A percentile compares a stretch with the other conserved stretches of the same genome.
phyloP scores from a whole-genome alignment of 1,284 basidiomycete genomes.

The Papiliotrema nemorosa region DNA sequence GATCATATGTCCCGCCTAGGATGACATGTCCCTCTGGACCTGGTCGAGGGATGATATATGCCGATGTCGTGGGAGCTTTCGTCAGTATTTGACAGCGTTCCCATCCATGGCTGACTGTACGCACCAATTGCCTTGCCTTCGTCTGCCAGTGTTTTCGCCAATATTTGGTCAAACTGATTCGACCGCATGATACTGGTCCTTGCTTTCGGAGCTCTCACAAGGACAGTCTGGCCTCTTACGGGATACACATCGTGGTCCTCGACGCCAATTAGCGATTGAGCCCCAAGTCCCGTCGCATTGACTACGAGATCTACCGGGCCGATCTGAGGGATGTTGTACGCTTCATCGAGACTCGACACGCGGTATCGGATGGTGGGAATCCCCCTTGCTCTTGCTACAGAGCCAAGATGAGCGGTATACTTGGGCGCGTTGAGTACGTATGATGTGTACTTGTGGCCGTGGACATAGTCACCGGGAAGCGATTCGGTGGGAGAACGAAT shows the following conservation, averaged over 20 bases:
- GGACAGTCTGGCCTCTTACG: constrained; percentile 46
- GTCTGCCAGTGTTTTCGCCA: constrained; percentile 5
- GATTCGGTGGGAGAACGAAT: constrained; percentile 9
- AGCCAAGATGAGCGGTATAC: constrained; percentile 42
- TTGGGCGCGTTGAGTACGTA: constrained; percentile 47
- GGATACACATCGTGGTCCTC: constrained; percentile 43
- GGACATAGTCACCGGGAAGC: constrained; percentile 18
- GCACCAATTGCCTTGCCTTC: constrained; percentile 2
- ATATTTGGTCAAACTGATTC: too few species aligned
- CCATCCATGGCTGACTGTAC: background rate
- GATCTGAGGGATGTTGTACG: constrained; percentile 32
- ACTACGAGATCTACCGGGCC: constrained; percentile 46
- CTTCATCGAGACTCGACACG: constrained; percentile 44
- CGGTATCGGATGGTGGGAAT: constrained; percentile 41
- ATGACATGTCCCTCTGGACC: constrained; percentile 43
- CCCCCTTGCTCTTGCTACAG: constrained; percentile 28
- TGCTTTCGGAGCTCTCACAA: constrained; percentile 34
- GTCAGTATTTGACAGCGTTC: too few species aligned
- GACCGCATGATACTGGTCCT: constrained; percentile 26
- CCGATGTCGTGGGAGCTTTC: background rate
- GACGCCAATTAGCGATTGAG: constrained; percentile 39
- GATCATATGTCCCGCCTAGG: constrained; percentile 43
- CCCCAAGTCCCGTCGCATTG: constrained; percentile 52
- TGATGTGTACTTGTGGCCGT: constrained; percentile 24
- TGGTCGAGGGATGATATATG: constrained; percentile 51